phyloP scores from a whole-genome alignment of 108 stramenopile genomes.

The Asterionellopsis glacialis region DNA sequence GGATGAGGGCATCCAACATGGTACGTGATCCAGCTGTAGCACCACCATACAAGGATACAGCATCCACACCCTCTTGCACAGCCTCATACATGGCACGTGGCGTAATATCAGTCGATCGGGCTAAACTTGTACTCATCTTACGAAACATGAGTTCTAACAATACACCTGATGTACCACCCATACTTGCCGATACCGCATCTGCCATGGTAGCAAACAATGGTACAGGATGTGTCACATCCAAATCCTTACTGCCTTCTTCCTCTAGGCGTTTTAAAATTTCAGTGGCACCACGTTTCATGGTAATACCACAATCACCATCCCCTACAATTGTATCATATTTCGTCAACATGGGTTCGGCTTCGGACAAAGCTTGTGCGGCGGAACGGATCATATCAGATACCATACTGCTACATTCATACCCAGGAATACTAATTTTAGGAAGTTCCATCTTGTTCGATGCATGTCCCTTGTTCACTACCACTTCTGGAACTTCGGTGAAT shows the following conservation, averaged over 20 bases:
- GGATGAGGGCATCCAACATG: slow-evolving; percentile 94
- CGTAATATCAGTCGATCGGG: slow-evolving; percentile 36
- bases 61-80: slow-evolving; percentile 82
- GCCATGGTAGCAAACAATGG: slow-evolving; percentile 59
- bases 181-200: slow-evolving; percentile 75
- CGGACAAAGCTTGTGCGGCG: slow-evolving; percentile 57
- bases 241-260: slow-evolving; percentile 3
- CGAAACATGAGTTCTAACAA: slow-evolving; percentile 91
- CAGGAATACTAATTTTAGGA: slow-evolving; percentile 40
- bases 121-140: slow-evolving; percentile 50
- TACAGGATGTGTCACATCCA: slow-evolving; percentile 46
- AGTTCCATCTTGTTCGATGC: slow-evolving; percentile 9
- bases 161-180: slow-evolving; percentile 97
- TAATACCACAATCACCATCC: slow-evolving; percentile 97
- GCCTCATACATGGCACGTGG: slow-evolving; percentile 51
- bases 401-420: slow-evolving; percentile 24
- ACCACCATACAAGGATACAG: slow-evolving; percentile 89
- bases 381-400: slow-evolving; percentile 27
- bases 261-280: slow-evolving; percentile 62
- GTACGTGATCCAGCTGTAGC: slow-evolving; percentile 90
- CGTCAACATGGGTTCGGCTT: slow-evolving; percentile 78
- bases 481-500: slow-evolving; percentile 43
- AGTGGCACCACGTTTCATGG: slow-evolving; percentile 91
- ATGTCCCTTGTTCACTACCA: slow-evolving; percentile 15
- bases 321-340: slow-evolving; percentile 92